Conservation (phyloP, 2,329 filamentous ascomycete genomes). For the Fusarium armeniacum region DNA sequence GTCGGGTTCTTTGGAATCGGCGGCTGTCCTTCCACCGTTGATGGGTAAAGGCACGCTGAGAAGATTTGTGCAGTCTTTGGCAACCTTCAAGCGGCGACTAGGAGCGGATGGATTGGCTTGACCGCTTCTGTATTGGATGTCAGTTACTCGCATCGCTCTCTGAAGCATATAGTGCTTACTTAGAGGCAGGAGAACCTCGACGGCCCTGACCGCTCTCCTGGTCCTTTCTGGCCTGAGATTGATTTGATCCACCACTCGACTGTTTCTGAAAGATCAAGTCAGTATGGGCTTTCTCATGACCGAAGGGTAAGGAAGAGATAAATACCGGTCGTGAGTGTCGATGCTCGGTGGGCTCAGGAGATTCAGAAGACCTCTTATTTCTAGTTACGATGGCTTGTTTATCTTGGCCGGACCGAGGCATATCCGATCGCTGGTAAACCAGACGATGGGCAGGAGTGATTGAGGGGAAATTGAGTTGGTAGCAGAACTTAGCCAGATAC, state of each 20-base stretch:
- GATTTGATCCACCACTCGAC: constrained; percentile 21
- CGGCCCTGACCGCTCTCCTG: constrained; percentile 47
- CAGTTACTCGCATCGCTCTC: background rate
- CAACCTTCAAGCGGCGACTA: constrained; percentile 28
- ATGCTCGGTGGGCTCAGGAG: constrained; percentile 27
- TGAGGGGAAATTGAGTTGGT: constrained; percentile 30
- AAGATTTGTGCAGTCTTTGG: constrained; percentile 25
- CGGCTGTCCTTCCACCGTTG: constrained; percentile 40
- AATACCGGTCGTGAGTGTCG: constrained; percentile 24
- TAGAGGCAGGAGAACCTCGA: constrained; percentile 43
- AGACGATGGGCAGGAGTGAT: constrained; percentile 43
- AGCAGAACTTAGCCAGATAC: constrained; percentile 25
- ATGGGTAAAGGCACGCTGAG: constrained; percentile 43
- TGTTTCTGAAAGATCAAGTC: constrained; percentile 15
- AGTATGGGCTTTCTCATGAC: background rate
- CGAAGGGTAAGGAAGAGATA: background rate
- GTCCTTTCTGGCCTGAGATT: constrained; percentile 35
- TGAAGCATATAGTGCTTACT: constrained; percentile 17
- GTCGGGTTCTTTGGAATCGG: constrained; percentile 40
- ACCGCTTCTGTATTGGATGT: constrained; percentile 20
- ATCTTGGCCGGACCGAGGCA: constrained; percentile 46
- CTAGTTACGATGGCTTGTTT: constrained; percentile 43
- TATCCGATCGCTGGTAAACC: constrained; percentile 47
- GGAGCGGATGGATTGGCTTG: constrained; percentile 30
- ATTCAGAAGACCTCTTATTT: constrained; percentile 39